These are phyloP conservation scores for Alternaria sp. DNA, from an alignment of 2,329 filamentous ascomycete species.

Conservation along the genomic window DNA sequence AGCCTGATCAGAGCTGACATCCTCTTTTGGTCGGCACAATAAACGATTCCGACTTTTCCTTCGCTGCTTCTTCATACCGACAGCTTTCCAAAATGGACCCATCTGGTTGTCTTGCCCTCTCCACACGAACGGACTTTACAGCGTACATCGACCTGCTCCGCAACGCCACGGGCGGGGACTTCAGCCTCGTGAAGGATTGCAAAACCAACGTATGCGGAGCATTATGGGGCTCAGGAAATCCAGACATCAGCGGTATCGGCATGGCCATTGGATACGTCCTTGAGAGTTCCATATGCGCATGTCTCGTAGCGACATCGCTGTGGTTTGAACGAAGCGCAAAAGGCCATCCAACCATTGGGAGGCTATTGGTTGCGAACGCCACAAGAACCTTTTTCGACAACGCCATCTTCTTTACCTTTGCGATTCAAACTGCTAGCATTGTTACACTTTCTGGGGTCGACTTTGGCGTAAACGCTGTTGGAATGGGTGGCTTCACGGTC, in stretches of 20 bases:
- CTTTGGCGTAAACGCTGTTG: conserved; percentile 25
- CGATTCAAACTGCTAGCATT: conserved; percentile 29
- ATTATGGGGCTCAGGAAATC: conserved; percentile 31
- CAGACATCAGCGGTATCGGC: conserved; percentile 30
- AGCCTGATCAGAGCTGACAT: not conserved
- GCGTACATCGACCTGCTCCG: conserved; percentile 19
- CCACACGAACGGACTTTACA: conserved; percentile 12
- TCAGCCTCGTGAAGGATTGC: conserved; percentile 21
- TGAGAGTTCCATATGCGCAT: conserved; percentile 16
- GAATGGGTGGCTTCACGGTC: conserved; percentile 30
- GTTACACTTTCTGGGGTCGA: conserved; percentile 22
- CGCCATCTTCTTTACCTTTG: conserved; percentile 27
- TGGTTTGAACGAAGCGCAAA: not conserved
- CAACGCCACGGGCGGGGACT: conserved; percentile 13
- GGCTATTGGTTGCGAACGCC: conserved; percentile 1
- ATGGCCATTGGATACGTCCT: conserved; percentile 31
- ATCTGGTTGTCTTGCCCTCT: not conserved
- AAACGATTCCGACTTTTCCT: not conserved
- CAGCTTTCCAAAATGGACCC: not conserved
- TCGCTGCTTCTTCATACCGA: not conserved
- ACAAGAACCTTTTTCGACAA: conserved; percentile 21
- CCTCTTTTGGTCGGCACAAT: not conserved
- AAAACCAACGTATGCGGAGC: conserved; percentile 24
- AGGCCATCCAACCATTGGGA: not conserved
- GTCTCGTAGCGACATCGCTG: not conserved